Conservation (phyloP, 306 rosid genomes). For the Pachyrhizus erosus region DNA sequence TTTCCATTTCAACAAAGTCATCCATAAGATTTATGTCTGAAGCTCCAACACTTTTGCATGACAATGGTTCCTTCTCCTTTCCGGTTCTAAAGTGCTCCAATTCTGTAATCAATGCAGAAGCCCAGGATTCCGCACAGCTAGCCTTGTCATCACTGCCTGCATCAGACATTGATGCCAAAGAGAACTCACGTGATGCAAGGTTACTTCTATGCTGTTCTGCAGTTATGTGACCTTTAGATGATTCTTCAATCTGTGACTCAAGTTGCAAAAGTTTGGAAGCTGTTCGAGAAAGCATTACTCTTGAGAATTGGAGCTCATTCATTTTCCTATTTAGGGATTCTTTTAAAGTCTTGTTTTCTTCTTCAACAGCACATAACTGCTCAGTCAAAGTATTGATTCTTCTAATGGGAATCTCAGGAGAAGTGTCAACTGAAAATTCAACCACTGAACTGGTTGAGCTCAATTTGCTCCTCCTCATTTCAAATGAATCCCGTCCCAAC, state of each 20-base stretch:
- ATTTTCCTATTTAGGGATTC: conserved; percentile 69
- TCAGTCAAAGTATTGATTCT: conserved; percentile 57
- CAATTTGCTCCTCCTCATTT: conserved; percentile 60
- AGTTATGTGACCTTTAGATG: conserved; percentile 50
- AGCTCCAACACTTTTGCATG: conserved; percentile 61
- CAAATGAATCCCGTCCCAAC: conserved; percentile 69
- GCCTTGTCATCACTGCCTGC: conserved; percentile 81
- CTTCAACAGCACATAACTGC: conserved; percentile 72
- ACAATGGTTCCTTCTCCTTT: conserved; percentile 54
- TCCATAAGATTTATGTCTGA: conserved; percentile 88
- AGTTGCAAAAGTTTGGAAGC: conserved; percentile 67
- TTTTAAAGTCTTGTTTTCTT: conserved; percentile 72
- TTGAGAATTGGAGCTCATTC: conserved; percentile 75
- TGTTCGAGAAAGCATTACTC: conserved; percentile 66
- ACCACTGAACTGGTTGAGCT: conserved; percentile 52
- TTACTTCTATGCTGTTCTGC: conserved; percentile 53
- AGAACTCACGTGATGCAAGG: conserved; percentile 54
- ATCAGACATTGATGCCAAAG: conserved; percentile 72
- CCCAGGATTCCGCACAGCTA: conserved; percentile 83
- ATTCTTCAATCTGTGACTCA: conserved; percentile 56
- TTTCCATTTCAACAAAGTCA: conserved; percentile 96
- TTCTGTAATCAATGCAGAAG: conserved; percentile 80
- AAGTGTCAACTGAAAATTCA: conserved; percentile 56
- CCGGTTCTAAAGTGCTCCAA: conserved; percentile 68
- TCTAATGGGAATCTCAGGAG: conserved; percentile 60